Percentiles rank a stretch among this genome's conserved stretches.
These are phyloP conservation scores for Ilyonectria mors-panacis DNA, from an alignment of 2,329 filamentous ascomycete species.

Conservation along the genomic window DNA sequence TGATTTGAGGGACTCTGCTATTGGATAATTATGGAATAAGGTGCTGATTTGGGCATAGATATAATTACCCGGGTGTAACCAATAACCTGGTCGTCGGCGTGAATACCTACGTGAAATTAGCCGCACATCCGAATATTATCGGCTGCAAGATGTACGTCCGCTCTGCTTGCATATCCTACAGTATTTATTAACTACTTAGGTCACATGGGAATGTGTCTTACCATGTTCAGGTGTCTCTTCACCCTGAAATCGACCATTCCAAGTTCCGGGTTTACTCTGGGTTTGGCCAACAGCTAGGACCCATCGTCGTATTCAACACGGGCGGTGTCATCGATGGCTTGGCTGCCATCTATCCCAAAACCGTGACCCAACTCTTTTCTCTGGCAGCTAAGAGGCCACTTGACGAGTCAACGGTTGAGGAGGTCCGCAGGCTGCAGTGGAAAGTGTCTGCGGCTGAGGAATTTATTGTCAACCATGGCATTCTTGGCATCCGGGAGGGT, in stretches of 20 bases:
- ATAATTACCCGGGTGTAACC: constrained; percentile 76
- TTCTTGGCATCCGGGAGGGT: constrained; percentile 76
- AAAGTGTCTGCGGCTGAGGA: constrained; percentile 74
- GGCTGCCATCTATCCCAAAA: constrained; percentile 75
- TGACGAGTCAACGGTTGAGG: constrained; percentile 62
- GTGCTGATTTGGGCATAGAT: constrained; percentile 60
- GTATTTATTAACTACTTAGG: constrained; percentile 60
- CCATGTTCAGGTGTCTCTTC: constrained; percentile 72
- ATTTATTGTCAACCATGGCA: constrained; percentile 72
- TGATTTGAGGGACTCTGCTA: constrained; percentile 62
- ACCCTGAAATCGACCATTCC: constrained; percentile 69
- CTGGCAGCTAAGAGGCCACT: constrained; percentile 55
- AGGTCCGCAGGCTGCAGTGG: constrained; percentile 73
- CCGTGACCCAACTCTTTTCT: constrained; percentile 70
- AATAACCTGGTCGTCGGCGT: constrained; percentile 73
- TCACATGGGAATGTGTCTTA: constrained; percentile 76
- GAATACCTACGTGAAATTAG: constrained; percentile 68
- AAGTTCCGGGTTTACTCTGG: constrained; percentile 74
- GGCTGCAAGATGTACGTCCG: constrained; percentile 78
- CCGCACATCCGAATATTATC: constrained; percentile 75
- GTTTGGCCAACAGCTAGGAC: constrained; percentile 75
- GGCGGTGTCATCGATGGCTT: constrained; percentile 78
- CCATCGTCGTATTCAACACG: constrained; percentile 74
- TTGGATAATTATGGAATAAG: neutral
- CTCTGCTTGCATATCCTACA: constrained; percentile 61